Evolutionary conservation across 495 filamentous ascomycete species (phyloP), one percentile per base, ranked within the genome.

Genomic region (Aspergillus bridgeri): DNA sequence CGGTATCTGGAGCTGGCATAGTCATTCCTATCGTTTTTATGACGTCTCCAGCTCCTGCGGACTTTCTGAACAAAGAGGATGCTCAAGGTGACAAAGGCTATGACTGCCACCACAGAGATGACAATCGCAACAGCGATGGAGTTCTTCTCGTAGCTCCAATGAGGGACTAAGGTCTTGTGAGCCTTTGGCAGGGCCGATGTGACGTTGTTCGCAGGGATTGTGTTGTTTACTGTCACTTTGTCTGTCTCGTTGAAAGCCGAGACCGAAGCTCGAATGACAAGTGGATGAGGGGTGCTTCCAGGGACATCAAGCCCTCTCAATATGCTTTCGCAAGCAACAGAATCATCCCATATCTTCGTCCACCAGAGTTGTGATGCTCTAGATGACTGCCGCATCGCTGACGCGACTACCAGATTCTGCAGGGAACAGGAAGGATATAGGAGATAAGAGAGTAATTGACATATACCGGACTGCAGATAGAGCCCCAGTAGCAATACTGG

Each of bases 91-190:
- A 54, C 33, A 17, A 71, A 17, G 1, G 56, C 68, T 0, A 48
- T 46, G 17, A 58, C 44, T 15, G 60, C 42, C 11, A 68, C 20
- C 17, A 48, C 52, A 6, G 47, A 45, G n/a, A 66, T 58, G 11
- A 68, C 53, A 25, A 33, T 29, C 2, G 63, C 56, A 18, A 59
- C 62, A 11, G 62, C 66, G 47, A 71, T 55, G 9, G 64, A 60
- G 25, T 55, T 59, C 43, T 64, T 71, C 19, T 63, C 21, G n/a
- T 62, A 62, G 42, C 45, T 54, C 65, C 58, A 60, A 42, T 60
- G 21, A 0, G 59, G 51, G 19, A 58, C 52, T 42, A 45, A 27
- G 11, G 48, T 23, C 25, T 53, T 60, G 24, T 52, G 44, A 18
- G 54, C 48, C 15, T 44, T 53, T 29, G 46, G 47, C 21, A 49